phyloP scores from a whole-genome alignment of 305 asterid genomes.

The Solanum hybrid region DNA sequence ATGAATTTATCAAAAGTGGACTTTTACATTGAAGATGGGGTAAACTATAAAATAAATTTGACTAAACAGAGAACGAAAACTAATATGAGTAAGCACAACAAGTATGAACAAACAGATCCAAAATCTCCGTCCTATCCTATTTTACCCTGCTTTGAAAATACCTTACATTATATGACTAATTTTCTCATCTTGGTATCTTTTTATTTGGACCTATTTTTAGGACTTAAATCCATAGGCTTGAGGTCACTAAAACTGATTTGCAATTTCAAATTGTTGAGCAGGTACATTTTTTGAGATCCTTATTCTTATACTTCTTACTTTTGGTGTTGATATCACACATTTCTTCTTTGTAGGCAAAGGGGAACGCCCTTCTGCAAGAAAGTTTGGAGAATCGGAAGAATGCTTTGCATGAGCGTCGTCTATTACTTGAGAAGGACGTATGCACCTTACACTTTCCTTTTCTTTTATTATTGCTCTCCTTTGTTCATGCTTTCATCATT shows the following conservation, averaged over 20 bases:
- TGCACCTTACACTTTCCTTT: constrained; percentile 4
- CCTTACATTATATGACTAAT: background rate
- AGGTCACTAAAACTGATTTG: constrained; percentile 44
- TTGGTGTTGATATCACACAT: background rate
- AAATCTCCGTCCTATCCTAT: background rate
- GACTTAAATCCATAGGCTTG: constrained; percentile 55
- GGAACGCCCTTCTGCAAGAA: constrained; percentile 46
- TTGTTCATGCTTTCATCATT: background rate
- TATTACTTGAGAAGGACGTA: constrained; percentile 81
- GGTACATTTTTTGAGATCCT: constrained; percentile 33
- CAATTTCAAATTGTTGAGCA: constrained; percentile 49
- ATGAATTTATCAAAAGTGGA: constrained; percentile 7
- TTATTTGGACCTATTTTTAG: constrained; percentile 26
- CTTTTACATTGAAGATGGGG: background rate
- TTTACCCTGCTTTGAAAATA: background rate
- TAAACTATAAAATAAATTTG: background rate
- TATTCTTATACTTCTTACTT: background rate
- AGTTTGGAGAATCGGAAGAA: constrained; percentile 51
- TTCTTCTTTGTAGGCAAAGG: constrained; percentile 34
- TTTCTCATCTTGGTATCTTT: background rate
- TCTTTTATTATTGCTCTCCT: background rate
- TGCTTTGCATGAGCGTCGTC: constrained; percentile 58
- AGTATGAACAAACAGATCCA: background rate
- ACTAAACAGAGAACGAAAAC: background rate
- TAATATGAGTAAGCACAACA: background rate